Percentiles rank a stretch among this genome's conserved stretches.
Evolutionary conservation across 192 early-diverging fungal species (phyloP).

Genomic region (Coemansia sp.): DNA sequence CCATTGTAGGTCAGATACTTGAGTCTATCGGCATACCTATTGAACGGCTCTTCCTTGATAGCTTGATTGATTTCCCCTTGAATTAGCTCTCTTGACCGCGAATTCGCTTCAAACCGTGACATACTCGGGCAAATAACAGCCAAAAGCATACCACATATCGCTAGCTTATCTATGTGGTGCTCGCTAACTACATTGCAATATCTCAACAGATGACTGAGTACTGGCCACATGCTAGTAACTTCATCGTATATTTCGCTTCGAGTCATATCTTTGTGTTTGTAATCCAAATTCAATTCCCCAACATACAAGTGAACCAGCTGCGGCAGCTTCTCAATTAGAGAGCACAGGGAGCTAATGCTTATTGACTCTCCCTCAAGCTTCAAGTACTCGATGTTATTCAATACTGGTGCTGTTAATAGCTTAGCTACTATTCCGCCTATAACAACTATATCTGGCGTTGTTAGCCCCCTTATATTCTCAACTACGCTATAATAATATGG

Average conservation of each 20-base stretch:
- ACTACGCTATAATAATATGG: too few species aligned
- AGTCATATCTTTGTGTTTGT: not conserved
- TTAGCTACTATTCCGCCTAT: too few species aligned
- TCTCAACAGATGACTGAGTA: not conserved
- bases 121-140: not conserved
- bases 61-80: not conserved
- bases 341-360: not conserved
- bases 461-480: too few species aligned
- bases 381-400: not conserved
- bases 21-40: not conserved
- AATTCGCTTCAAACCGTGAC: not conserved
- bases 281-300: not conserved
- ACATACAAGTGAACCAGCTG: not conserved
- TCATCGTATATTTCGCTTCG: not conserved
- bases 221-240: not conserved
- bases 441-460: too few species aligned
- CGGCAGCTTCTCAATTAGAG: not conserved
- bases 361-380: not conserved
- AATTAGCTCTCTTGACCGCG: not conserved
- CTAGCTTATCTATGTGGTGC: not conserved
- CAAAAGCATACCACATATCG: not conserved
- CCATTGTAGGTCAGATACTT: not conserved
- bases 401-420: not conserved
- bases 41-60: not conserved
- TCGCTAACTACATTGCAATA: not conserved